Base-by-base conservation (phyloP, 2,329 filamentous ascomycete genomes). In the Fusarium fujikuroi region DNA sequence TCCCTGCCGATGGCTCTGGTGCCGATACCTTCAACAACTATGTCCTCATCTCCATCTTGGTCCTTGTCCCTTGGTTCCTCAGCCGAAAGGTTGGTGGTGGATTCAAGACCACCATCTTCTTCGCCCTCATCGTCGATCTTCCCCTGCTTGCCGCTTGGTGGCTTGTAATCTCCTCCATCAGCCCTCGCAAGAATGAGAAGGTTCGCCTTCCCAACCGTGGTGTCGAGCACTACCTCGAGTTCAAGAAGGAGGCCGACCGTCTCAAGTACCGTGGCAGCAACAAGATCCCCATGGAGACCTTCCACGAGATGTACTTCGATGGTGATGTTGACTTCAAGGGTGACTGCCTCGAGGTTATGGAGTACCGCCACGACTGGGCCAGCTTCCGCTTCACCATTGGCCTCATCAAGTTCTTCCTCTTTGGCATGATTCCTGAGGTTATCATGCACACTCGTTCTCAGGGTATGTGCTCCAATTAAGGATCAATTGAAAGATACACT, bases 231-330 rank as follows among this genome's bases (percentile, higher is more conserved):
- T 98, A 98, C 86, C 90, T 96, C 75, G 92, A 89, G 69, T 96
- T 96, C 87, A 93, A 94, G 84, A 89, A 88, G 76, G 83, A 85
- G n/a, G 82, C 82, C 63, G 88, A 90, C 79, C 81, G 87, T 79
- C 80, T 82, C 78, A 94, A 91, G 84, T 96, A 94, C 85, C 87
- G 89, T 76, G 93, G 93, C 82, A 88, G 88, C 83, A 93, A 89
- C 85, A 95, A 93, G 86, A 94, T 96, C 69, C 92, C 94, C 61
- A 92, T 97, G 87, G 92, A 97, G 86, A 97, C 94, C 30, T 98
- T 98, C 87, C 92, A 97, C 81, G 95, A 98, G 85, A 97, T 95
- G 92, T 98, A 98, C 88, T 97, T 98, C 84, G 92, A 96, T 80
- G 94, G 94, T 66, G 91, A 97, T 66, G 95, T 97, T 73, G 94